Percentiles rank a stretch among this genome's conserved stretches.
phyloP scores from a whole-genome alignment of 176 grass and related monocot genomes.

The Aegilops sharonensis region DNA sequence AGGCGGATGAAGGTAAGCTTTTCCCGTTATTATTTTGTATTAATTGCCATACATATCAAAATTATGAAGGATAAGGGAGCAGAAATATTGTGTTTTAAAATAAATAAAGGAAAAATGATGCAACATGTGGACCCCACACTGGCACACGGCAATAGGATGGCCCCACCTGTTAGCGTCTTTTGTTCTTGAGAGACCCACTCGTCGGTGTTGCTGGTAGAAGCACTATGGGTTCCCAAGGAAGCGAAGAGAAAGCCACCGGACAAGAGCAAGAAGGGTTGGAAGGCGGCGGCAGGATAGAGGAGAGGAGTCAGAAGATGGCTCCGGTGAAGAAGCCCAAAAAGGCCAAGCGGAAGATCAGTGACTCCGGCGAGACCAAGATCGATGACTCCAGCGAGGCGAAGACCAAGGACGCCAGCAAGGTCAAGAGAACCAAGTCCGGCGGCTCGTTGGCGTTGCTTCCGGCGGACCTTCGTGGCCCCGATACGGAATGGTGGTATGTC shows the following conservation, averaged over 20 bases:
- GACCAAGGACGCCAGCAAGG: constrained; percentile 52
- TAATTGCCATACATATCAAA: neutral
- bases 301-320: constrained; percentile 16
- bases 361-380: neutral
- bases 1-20: too few species aligned
- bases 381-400: constrained; percentile 27
- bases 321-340: constrained; percentile 60
- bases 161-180: neutral
- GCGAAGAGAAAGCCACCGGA: neutral
- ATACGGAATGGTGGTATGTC: constrained; percentile 94
- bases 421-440: constrained; percentile 38
- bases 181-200: neutral
- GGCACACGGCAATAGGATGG: neutral
- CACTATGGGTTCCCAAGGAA: neutral
- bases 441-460: constrained; percentile 34
- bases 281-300: neutral
- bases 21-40: neutral
- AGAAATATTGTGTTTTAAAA: neutral
- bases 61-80: neutral
- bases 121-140: neutral
- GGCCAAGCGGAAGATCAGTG: constrained; percentile 44
- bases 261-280: neutral
- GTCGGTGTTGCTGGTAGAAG: neutral
- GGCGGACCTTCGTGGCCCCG: constrained; percentile 57
- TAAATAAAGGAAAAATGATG: neutral